Evolutionary conservation across 305 asterid species (phyloP).

Genomic region (Ruellia speciosa): DNA sequence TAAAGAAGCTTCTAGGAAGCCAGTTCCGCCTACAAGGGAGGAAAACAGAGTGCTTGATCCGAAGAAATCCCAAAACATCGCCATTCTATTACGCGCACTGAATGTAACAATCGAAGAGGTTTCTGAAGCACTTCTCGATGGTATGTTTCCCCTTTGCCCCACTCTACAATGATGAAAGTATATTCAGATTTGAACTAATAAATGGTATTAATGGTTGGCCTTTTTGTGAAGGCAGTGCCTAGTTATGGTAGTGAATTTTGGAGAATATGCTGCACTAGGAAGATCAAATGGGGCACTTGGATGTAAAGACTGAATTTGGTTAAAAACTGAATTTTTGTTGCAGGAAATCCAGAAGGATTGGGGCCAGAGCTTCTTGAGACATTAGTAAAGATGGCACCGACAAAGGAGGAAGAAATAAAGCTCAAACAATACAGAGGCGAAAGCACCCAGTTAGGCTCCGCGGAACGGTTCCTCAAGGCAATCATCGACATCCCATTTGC

Average conservation of each 20-base stretch:
- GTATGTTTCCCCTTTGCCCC: conserved; percentile 32
- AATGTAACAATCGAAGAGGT: conserved; percentile 89
- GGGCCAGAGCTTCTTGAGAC: conserved; percentile 90
- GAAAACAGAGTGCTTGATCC: conserved; percentile 86
- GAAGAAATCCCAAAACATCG: conserved; percentile 94
- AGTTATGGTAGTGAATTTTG: no score
- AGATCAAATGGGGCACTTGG: no score
- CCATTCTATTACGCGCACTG: conserved; percentile 78
- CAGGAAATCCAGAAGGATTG: conserved; percentile 84
- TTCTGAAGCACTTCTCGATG: conserved; percentile 75
- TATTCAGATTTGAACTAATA: no score
- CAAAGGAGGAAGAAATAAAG: conserved; percentile 92
- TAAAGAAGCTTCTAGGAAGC: conserved; percentile 44
- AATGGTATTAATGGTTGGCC: background rate
- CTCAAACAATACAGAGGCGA: conserved; percentile 64
- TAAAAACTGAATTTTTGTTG: conserved; percentile 7
- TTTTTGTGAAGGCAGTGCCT: background rate
- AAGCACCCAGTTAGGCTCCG: conserved; percentile 63
- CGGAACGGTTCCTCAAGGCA: conserved; percentile 81
- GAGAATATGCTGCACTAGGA: no score
- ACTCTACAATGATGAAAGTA: background rate
- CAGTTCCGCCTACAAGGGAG: conserved; percentile 37
- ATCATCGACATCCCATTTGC: conserved; percentile 85
- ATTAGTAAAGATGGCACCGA: conserved; percentile 94
- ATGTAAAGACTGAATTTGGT: conserved; percentile 3